phyloP scores from a whole-genome alignment of 257 asterid species.

The Capsicum baccatum region DNA sequence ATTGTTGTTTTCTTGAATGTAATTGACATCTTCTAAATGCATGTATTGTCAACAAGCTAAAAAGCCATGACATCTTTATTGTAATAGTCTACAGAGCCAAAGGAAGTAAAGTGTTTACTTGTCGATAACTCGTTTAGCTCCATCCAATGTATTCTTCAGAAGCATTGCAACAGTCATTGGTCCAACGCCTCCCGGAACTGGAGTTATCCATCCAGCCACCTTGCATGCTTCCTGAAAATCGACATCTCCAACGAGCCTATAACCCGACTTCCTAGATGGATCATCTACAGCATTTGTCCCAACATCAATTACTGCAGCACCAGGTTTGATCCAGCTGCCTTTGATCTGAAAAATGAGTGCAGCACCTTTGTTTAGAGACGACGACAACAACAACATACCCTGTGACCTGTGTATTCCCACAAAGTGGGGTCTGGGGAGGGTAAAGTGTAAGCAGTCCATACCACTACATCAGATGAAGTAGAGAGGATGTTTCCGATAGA shows the following conservation, averaged over 20 bases:
- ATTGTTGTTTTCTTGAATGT: background rate
- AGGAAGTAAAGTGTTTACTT: conserved; percentile 19
- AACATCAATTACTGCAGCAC: conserved; percentile 97
- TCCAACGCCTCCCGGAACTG: conserved; percentile 98
- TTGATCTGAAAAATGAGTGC: conserved; percentile 57
- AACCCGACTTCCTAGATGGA: conserved; percentile 77
- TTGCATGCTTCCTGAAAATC: conserved; percentile 79
- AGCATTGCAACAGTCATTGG: conserved; percentile 98
- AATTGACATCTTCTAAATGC: background rate
- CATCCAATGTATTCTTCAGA: conserved; percentile 82
- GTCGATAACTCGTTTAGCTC: conserved; percentile 78
- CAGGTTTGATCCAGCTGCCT: conserved; percentile 98
- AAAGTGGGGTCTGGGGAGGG: too few species aligned
- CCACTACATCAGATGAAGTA: too few species aligned
- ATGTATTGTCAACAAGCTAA: background rate
- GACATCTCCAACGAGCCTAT: conserved; percentile 94
- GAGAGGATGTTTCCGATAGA: too few species aligned
- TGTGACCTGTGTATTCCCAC: too few species aligned
- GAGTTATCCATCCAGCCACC: conserved; percentile 89
- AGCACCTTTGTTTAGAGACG: background rate
- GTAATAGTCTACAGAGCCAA: background rate
- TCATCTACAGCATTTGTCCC: conserved; percentile 92
- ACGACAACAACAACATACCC: too few species aligned
- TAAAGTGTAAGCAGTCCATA: too few species aligned
- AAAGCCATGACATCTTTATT: conserved; percentile 2